Evolutionary conservation across 108 stramenopile species (phyloP), one percentile per base, ranked within the genome.

Genomic region (Thalassiosira profunda): DNA sequence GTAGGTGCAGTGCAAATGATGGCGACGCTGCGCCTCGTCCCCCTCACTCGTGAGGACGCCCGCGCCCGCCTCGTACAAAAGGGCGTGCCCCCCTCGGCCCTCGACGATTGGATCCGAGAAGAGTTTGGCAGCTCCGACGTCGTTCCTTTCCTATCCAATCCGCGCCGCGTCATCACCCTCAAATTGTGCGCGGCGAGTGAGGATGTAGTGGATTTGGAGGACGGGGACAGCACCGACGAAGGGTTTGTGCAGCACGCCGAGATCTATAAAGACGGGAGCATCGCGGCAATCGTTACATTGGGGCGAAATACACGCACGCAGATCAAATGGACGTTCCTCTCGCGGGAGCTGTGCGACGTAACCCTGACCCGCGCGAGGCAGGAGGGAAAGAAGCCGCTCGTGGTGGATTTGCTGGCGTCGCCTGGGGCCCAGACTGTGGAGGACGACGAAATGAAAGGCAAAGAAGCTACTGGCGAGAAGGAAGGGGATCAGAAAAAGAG

Each of bases 311-410:
- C 48, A 9, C 4, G 0, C n/a, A 73, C 72, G n/a, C 56, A 63
- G 10, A 73, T 73, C 42, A 36, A 38, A 29, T 55, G 55, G 26
- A 40, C 28, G 28, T 15, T 40, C 9, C 48, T 73, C 10, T 73
- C 72, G 14, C 23, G 72, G 20, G 72, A 63, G 8, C 36, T 73
- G 0, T 73, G 72, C 26, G 72, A 73, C 25, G 63, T 73, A 5
- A 58, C 72, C 2, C 31, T 73, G 36, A 14, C 49, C 12, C n/a
- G n/a, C n/a, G n/a, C n/a, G 63, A 52, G 20, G 20, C 33, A 20
- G 29, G 24, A 3, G 49, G 5, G 35, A 2, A 21, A 45, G 24
- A 7, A 34, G 20, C 5, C 1, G n/a, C 30, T 15, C 4, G 5
- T 25, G 43, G 15, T 40, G 25, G 6, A 44, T n/a, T n/a, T n/a